These are phyloP conservation scores for Aspergillus sp. DNA, from an alignment of 2,329 filamentous ascomycete genomes.

Conservation along the genomic window DNA sequence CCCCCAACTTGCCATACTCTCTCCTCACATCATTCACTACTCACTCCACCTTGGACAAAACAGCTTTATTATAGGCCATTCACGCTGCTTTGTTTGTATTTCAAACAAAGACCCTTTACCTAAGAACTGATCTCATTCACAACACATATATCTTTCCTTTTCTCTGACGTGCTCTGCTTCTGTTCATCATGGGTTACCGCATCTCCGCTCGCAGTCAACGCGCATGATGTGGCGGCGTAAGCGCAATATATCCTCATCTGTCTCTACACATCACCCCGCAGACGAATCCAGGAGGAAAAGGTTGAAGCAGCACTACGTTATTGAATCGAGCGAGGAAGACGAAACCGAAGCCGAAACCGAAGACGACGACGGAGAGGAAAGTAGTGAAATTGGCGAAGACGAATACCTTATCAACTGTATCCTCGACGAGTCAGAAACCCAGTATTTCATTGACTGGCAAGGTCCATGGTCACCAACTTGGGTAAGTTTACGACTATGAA, in stretches of 20 bases:
- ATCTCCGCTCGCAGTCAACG: constrained; percentile 11
- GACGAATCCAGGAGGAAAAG: constrained; percentile 5
- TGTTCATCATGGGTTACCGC: constrained; percentile 14
- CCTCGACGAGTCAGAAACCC: constrained; percentile 27
- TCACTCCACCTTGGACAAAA: no score
- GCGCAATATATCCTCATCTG: constrained; percentile 13
- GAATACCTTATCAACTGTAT: constrained; percentile 33
- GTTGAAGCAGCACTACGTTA: constrained; percentile 4
- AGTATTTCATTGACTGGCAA: constrained; percentile 37
- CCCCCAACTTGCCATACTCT: constrained; percentile 4
- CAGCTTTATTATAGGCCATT: no score
- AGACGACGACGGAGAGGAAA: constrained; percentile 4
- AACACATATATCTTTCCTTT: neutral
- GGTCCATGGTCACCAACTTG: constrained; percentile 32
- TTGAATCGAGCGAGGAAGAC: constrained; percentile 10
- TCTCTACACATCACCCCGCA: constrained; percentile 7
- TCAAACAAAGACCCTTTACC: no score
- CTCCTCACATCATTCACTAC: neutral
- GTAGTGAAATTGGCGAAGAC: constrained; percentile 16
- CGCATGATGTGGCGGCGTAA: constrained; percentile 20
- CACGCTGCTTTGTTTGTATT: no score
- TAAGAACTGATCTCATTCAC: neutral
- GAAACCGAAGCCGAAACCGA: constrained; percentile 6
- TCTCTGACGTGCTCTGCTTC: neutral
- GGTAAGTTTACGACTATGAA: constrained; percentile 22